Evolutionary conservation across 345 rosid species (phyloP).

Genomic region (Populus euphratica): DNA sequence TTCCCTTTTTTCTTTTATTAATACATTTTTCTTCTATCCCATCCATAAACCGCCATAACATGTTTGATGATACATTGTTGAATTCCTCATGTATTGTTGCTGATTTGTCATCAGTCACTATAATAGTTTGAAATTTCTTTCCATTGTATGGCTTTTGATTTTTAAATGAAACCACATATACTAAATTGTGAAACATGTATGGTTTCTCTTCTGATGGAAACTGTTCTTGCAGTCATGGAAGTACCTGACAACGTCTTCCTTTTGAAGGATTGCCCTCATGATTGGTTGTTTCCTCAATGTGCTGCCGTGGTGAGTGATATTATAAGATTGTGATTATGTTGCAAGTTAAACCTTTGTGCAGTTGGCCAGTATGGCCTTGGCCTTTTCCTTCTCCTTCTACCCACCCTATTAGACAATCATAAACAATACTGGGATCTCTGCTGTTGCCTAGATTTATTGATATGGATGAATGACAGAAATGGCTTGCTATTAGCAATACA

Average conservation of each 20-base stretch:
- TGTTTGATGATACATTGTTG: neutral
- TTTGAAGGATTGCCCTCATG: constrained; percentile 93
- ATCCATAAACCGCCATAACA: neutral
- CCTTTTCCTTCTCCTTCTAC: neutral
- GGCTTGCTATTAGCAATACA: neutral
- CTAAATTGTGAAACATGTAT: neutral
- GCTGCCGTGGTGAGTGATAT: constrained; percentile 73
- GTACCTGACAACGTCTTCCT: constrained; percentile 67
- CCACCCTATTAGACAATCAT: neutral
- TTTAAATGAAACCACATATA: neutral
- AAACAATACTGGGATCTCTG: neutral
- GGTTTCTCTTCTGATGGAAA: constrained; percentile 10
- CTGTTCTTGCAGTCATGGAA: constrained; percentile 57
- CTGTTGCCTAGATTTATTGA: neutral
- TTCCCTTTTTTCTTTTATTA: neutral
- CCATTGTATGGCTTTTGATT: neutral
- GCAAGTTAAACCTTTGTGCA: neutral
- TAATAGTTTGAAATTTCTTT: neutral
- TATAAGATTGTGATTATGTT: neutral
- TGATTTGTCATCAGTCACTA: neutral
- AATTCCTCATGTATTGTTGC: neutral
- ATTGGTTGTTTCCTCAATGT: constrained; percentile 99
- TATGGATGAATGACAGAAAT: neutral
- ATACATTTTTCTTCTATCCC: neutral
- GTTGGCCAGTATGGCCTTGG: neutral